Percentiles rank a stretch among this genome's conserved stretches.
phyloP scores from a whole-genome alignment of 306 rosid species.

The Trifolium repens region DNA sequence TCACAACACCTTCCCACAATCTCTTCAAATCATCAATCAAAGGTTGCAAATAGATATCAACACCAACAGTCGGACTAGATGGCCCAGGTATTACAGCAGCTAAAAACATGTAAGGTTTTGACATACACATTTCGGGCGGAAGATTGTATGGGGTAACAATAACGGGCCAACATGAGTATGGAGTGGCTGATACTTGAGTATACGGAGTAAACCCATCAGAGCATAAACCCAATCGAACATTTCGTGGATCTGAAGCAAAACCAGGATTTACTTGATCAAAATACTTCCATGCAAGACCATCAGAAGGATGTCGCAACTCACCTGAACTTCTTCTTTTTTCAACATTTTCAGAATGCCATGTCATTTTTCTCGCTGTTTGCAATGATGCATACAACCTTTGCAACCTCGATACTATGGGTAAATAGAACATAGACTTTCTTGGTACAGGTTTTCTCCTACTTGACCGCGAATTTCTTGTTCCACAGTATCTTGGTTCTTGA shows the following conservation, averaged over 20 bases:
- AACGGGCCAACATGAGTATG: neutral
- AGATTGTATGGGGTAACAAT: neutral
- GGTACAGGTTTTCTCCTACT: no score
- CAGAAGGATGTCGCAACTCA: neutral
- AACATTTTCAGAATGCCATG: neutral
- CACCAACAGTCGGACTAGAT: no score
- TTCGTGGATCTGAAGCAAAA: neutral
- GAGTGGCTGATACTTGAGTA: neutral
- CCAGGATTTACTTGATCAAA: neutral
- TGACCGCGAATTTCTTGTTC: no score
- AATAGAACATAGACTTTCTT: no score
- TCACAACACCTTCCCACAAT: neutral
- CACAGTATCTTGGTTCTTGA: no score
- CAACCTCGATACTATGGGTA: neutral
- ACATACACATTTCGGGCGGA: neutral
- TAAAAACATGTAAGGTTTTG: neutral
- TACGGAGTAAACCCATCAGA: neutral
- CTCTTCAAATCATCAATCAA: neutral
- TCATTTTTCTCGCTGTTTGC: neutral
- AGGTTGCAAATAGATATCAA: neutral
- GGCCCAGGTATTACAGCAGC: no score
- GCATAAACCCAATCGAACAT: neutral
- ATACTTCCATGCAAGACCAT: neutral
- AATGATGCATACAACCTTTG: neutral
- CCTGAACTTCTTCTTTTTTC: neutral